phyloP scores from a whole-genome alignment of 352 stramenopile species.

The Globisporangium emineosum region DNA sequence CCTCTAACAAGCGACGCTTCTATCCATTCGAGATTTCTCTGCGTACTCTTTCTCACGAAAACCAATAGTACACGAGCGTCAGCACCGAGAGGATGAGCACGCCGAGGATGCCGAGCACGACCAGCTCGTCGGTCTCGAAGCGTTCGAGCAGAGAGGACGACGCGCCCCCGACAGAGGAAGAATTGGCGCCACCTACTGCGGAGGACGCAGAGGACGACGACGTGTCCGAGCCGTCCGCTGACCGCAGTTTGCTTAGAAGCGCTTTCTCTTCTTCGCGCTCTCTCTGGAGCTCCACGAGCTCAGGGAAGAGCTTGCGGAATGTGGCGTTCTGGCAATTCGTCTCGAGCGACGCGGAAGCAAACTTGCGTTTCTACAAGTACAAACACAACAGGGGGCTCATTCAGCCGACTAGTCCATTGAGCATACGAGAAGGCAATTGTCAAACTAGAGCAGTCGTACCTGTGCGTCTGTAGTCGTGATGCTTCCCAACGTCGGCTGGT shows the following conservation, averaged over 20 bases:
- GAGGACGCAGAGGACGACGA: slow-evolving; percentile 3
- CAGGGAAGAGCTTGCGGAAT: slow-evolving; percentile 88
- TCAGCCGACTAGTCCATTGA: background rate
- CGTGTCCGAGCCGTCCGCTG: background rate
- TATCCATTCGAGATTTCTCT: background rate
- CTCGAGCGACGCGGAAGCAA: slow-evolving; percentile 74
- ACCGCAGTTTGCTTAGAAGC: slow-evolving; percentile 29
- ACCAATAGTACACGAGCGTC: slow-evolving; percentile 16
- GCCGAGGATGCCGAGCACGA: slow-evolving; percentile 17
- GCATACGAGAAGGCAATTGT: background rate
- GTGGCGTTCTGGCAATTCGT: slow-evolving; percentile 75
- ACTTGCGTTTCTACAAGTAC: slow-evolving; percentile 75
- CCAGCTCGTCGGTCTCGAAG: slow-evolving; percentile 19
- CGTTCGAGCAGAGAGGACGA: slow-evolving; percentile 13
- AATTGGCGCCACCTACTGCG: background rate
- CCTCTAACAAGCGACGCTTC: slow-evolving; percentile 3
- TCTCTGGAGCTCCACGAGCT: slow-evolving; percentile 80
- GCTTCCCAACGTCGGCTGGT: slow-evolving; percentile 84
- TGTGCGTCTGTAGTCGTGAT: slow-evolving; percentile 83
- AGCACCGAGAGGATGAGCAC: slow-evolving; percentile 22
- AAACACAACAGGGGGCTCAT: background rate
- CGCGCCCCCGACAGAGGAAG: background rate
- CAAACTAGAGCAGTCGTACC: slow-evolving; percentile 16
- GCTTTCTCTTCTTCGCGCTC: slow-evolving; percentile 46
- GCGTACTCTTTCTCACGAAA: slow-evolving; percentile 7